These are phyloP conservation scores for Sphagnum magellanicum DNA, from an alignment of 228 moss, liverwort and hornwort genomes.

Conservation along the genomic window DNA sequence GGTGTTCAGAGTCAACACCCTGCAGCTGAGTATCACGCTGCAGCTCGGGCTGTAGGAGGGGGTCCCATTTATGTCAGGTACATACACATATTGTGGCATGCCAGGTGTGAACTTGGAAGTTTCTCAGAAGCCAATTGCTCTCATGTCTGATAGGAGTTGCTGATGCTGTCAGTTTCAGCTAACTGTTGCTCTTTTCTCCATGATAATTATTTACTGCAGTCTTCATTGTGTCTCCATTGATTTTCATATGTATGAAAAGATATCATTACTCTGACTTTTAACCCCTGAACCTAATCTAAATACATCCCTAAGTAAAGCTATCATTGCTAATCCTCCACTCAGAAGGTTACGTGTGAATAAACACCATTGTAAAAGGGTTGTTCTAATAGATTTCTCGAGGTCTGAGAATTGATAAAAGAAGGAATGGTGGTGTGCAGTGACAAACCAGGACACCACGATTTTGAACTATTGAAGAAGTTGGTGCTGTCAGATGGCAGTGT, in stretches of 20 bases:
- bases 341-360: too few relatives aligned
- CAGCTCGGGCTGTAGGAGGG: constrained; percentile 91
- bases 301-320: too few relatives aligned
- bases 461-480: constrained; percentile 72
- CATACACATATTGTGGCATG: too few relatives aligned
- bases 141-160: too few relatives aligned
- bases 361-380: too few relatives aligned
- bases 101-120: too few relatives aligned
- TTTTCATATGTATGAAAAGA: background rate
- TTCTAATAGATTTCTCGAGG: background rate
- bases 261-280: background rate
- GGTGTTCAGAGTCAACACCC: constrained; percentile 77
- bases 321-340: too few relatives aligned
- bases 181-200: too few relatives aligned
- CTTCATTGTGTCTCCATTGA: background rate
- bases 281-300: background rate
- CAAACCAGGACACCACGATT: constrained; percentile 85
- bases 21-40: constrained; percentile 92
- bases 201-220: too few relatives aligned
- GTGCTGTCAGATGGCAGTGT: constrained; percentile 88
- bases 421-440: constrained; percentile 44
- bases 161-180: too few relatives aligned
- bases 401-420: background rate
- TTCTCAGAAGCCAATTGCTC: too few relatives aligned
- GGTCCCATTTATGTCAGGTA: constrained; percentile 95